Base-by-base conservation (phyloP, 257 asterid genomes). In the Solanum chilense region DNA sequence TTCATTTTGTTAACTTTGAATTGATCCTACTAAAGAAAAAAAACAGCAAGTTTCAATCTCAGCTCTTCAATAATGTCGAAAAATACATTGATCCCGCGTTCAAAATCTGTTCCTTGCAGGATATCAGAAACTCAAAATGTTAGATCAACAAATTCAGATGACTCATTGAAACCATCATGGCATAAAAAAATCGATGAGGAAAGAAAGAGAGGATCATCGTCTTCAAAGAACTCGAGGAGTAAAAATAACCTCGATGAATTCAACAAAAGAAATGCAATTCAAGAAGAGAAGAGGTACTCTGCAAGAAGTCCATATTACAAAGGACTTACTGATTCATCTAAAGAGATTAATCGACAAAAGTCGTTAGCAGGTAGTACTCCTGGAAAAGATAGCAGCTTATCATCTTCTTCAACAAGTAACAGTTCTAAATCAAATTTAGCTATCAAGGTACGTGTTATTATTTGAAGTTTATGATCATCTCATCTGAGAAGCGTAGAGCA, bases 261-360 rank as follows among this genome's bases (percentile, higher is more conserved):
- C 90, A 91, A 95, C 60, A 89, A 90, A 77, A 84, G 90, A 64
- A 90, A 91, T 69, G 90, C 87, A 15, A 69, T 90, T 25, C 83
- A 86, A 39, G 95, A 91, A 75, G 93, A 89, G 47, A 87, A 89
- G 29, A 91, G 86, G 81, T 45, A 71, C 41, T 89, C 78, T 25
- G 70, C 81, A 44, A 91, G 91, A 87, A 95, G 97, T 90, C 96
- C 98, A 82, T 95, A 94, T 74, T 95, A 93, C 91, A 95, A 87
- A 89, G 98, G 98, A 1, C 87, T 95, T 73, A 93, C 94, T 5
- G 93, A 94, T 87, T 92, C 87, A 45, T 89, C 93, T 18, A 93
- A 90, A 5, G 91, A 35, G 16, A 89, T 91, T 89, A 93, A 90
- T 66, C 73, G 91, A 85, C 94, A 90, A 80, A 93, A 91, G 81